These are phyloP conservation scores for Globisporangium splendens DNA, from an alignment of 352 stramenopile species.

Conservation along the genomic window DNA sequence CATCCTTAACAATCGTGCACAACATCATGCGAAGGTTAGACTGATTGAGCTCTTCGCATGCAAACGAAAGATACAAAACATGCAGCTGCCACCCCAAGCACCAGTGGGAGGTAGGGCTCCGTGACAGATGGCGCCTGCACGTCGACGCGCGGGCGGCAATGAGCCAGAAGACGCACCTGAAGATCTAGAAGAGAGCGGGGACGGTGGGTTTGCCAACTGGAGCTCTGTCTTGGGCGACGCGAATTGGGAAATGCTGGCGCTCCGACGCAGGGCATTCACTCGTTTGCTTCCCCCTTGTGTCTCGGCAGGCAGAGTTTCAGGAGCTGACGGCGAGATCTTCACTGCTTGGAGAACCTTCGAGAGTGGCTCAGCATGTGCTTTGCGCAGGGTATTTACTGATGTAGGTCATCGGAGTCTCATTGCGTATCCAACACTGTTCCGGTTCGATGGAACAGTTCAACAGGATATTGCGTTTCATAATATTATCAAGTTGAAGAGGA, in stretches of 20 bases:
- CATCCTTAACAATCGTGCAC: conserved; percentile 21
- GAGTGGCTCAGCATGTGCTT: neutral
- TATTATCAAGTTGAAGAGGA: neutral
- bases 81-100: neutral
- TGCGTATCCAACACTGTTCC: neutral
- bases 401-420: neutral
- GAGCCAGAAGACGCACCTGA: neutral
- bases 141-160: too few species aligned
- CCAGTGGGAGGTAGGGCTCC: too few species aligned
- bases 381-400: neutral
- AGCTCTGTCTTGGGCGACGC: conserved; percentile 3
- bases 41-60: neutral
- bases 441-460: neutral
- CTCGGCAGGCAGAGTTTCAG: neutral
- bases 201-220: conserved; percentile 5
- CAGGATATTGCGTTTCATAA: neutral
- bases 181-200: neutral
- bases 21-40: conserved; percentile 7
- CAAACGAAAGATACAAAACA: neutral
- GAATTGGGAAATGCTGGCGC: conserved; percentile 3
- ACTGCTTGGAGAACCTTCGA: neutral
- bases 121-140: neutral
- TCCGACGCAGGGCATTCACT: neutral
- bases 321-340: neutral
- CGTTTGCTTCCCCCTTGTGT: neutral